Base-by-base conservation (phyloP, 352 stramenopile genomes). In the Globisporangium lucens region DNA sequence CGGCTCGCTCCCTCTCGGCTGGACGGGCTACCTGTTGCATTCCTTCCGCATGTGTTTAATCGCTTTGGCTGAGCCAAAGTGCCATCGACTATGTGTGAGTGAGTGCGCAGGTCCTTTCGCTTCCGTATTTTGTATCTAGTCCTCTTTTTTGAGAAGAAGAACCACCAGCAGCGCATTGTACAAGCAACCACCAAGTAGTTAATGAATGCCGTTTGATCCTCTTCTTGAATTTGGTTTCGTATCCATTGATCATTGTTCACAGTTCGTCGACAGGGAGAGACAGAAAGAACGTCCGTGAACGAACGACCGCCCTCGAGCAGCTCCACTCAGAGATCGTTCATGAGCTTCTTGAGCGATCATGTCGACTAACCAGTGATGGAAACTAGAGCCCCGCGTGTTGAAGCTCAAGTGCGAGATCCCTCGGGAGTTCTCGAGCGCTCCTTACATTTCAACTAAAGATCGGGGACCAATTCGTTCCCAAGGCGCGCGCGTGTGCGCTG, bases 1-100 rank as follows among this genome's bases (percentile, higher is more conserved):
- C 57, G 57, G 35, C 56, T 62, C 43, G 43, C 36, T 43, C 12
- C 49, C 35, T 36, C 24, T 24, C 52, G 52, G 52, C 55, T 61
- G 52, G 52, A 58, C 52, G 52, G 43, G 43, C 17, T 51, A 51
- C 43, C 43, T 51, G 43, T 51, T 6, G 43, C 43, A 10, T 51
- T 46, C 10, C 12, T 46, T 46, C 38, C 38, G 38, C 38, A 46
- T 46, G 38, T 12, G 38, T 12, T n/a, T 20, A 7, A 24, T 46
- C 43, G 43, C 17, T 51, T 51, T 51, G 17, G 43, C 17, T 51
- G 17, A 51, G 17, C 17, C 17, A 20, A 49, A 49, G 41, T 4
- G 43, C 15, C 10, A 7, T 51, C 43, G 43, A 20, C 0, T 22
- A 17, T 51, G 17, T 22, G 41, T 43, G 36, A 15, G 35, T 10